Conservation (phyloP, 345 rosid species). For the Brassica rapa region DNA sequence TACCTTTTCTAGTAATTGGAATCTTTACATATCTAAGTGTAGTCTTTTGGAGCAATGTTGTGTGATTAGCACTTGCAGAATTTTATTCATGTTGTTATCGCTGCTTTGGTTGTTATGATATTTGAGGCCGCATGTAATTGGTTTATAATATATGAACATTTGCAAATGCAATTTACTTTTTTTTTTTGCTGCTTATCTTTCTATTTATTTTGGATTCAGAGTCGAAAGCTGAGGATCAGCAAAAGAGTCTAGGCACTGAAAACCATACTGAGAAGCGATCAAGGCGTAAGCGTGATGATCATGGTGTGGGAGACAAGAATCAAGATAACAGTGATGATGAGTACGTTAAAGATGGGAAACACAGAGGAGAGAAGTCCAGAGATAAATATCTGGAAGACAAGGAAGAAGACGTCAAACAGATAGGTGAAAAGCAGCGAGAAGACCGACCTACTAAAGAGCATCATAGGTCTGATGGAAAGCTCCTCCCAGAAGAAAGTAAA, state of each 20-base stretch:
- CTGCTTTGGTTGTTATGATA: background rate
- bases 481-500: constrained; percentile 56
- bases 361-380: constrained; percentile 65
- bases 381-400: constrained; percentile 64
- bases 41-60: background rate
- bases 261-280: constrained; percentile 57
- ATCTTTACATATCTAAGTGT: background rate
- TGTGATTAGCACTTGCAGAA: background rate
- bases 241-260: constrained; percentile 57
- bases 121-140: background rate
- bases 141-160: background rate
- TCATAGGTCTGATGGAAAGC: constrained; percentile 60
- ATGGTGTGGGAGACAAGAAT: constrained; percentile 60
- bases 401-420: constrained; percentile 60
- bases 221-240: constrained; percentile 46
- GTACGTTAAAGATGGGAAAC: constrained; percentile 55
- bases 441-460: constrained; percentile 63
- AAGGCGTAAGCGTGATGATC: constrained; percentile 67
- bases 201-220: constrained; percentile 49
- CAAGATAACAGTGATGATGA: constrained; percentile 62
- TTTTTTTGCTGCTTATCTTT: constrained; percentile 26
- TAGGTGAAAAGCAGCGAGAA: constrained; percentile 66
- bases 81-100: background rate
- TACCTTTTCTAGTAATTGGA: background rate
- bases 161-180: background rate